Evolutionary conservation across 352 stramenopile species (phyloP).

Genomic region (Globisporangium yorkense): DNA sequence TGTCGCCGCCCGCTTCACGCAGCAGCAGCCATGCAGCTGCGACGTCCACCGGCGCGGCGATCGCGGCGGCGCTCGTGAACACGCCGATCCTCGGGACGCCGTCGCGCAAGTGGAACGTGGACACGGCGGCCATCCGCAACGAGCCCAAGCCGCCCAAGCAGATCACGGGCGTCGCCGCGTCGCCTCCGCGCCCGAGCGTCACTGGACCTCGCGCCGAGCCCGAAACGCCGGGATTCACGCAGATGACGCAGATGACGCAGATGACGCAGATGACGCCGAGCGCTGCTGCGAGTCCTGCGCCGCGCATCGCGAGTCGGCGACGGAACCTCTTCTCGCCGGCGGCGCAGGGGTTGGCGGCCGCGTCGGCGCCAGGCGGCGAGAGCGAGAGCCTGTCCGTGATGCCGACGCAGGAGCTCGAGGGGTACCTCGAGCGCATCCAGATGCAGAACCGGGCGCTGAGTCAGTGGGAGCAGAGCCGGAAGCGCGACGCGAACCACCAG

Average conservation of each 20-base stretch:
- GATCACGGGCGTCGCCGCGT: constrained; percentile 7
- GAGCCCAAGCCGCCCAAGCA: constrained; percentile 29
- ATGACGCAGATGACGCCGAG: constrained; percentile 4
- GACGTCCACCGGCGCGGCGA: constrained; percentile 7
- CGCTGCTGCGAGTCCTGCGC: neutral
- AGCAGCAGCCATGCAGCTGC: neutral
- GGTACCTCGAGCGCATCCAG: constrained; percentile 41
- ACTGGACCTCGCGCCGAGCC: neutral
- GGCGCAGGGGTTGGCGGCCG: neutral
- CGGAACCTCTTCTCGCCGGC: constrained; percentile 9
- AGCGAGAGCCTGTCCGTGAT: constrained; percentile 21
- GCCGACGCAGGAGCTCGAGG: constrained; percentile 46
- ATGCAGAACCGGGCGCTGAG: constrained; percentile 40
- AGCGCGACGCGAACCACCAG: constrained; percentile 4
- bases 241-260: constrained; percentile 14
- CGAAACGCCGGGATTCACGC: constrained; percentile 3
- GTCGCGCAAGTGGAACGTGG: constrained; percentile 64
- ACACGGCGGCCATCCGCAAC: constrained; percentile 53
- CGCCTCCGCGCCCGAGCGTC: neutral
- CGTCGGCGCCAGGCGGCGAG: neutral
- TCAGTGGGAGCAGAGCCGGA: constrained; percentile 35
- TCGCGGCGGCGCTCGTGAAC: constrained; percentile 2
- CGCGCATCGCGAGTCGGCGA: neutral
- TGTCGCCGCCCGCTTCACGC: neutral
- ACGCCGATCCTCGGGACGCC: constrained; percentile 3